A percentile compares a stretch with the other conserved stretches of the same genome.
phyloP scores from a whole-genome alignment of 78 protist species.

The Dictyostelium citrinum region DNA sequence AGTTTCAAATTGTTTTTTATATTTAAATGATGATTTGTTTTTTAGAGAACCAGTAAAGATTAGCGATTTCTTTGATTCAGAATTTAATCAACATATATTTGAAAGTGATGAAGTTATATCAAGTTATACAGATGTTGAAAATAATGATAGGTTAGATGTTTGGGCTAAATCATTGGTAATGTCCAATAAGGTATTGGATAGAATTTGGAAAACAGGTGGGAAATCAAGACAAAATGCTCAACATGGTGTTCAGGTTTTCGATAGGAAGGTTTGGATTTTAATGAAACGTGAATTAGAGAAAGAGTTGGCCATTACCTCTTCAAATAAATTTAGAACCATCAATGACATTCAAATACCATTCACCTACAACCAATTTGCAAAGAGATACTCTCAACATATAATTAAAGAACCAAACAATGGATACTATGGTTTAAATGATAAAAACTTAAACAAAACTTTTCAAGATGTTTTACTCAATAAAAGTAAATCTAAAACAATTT shows the following conservation, averaged over 20 bases:
- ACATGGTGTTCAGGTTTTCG: constrained; percentile 9
- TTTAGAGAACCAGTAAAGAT: neutral
- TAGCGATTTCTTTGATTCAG: neutral
- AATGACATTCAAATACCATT: neutral
- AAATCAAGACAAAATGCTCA: neutral
- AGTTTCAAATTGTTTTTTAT: constrained; percentile 47
- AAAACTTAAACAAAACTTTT: neutral
- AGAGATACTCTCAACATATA: neutral
- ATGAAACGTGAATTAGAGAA: neutral
- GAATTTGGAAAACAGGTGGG: neutral
- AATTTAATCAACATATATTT: neutral
- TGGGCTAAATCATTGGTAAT: neutral
- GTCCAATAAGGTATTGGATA: neutral
- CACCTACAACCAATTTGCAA: constrained; percentile 2
- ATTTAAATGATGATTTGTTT: constrained; percentile 41
- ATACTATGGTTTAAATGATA: neutral
- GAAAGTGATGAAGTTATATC: neutral
- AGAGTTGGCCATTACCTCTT: neutral
- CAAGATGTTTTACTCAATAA: neutral
- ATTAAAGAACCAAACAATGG: neutral
- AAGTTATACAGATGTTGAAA: neutral
- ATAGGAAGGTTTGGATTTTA: neutral
- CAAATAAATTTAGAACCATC: neutral
- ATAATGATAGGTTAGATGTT: neutral
- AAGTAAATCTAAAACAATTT: constrained; percentile 19